Evolutionary conservation across 2,329 filamentous ascomycete genomes (phyloP), one percentile per base, ranked within the genome.

Genomic region (Curvularia sp.): DNA sequence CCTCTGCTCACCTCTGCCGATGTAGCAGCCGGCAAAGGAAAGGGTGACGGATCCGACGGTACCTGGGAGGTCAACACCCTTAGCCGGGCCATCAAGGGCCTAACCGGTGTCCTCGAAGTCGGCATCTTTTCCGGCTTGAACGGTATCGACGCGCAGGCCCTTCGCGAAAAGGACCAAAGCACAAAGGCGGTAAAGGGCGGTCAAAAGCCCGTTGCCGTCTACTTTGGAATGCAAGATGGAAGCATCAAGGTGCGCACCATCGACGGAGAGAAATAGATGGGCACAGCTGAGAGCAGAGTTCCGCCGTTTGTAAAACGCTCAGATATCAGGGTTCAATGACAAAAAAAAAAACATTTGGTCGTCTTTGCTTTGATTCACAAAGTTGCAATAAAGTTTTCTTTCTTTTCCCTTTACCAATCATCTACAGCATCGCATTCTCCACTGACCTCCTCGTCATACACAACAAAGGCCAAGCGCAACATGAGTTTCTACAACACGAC

Each of bases 181-280:
- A 64, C 53, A 45, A 61, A 61, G 82, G 83, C 57, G 83, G 83
- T 74, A 13, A 67, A 64, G 5, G 74, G 76, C 47, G 93, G 91
- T 0, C 92, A 97, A 80, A 96, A 94, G 80, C 95, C 95, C 0
- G 85, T 97, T 12, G 93, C 93, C 27, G 93, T 92, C 23, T 99
- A 98, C 80, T 99, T 98, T 79, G 95, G 95, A 34, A 91, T 95
- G 87, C 86, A 89, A 43, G 90, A 82, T 60, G 81, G 81, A 10
- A 78, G 73, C 55, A 80, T 83, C 12, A 66, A 76, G 59, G 72
- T 79, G 7, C 64, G 74, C 54, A 75, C 70, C 18, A 64, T 65
- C 21, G 63, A 74, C 13, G 68, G 67, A 15, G 68, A 71, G 61
- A 56, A 58, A 51, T 71, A 61, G 23, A 25, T 9, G 3, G 7